Base-by-base conservation (phyloP, 2,329 filamentous ascomycete genomes). In the Lasiodiplodia theobromae region DNA sequence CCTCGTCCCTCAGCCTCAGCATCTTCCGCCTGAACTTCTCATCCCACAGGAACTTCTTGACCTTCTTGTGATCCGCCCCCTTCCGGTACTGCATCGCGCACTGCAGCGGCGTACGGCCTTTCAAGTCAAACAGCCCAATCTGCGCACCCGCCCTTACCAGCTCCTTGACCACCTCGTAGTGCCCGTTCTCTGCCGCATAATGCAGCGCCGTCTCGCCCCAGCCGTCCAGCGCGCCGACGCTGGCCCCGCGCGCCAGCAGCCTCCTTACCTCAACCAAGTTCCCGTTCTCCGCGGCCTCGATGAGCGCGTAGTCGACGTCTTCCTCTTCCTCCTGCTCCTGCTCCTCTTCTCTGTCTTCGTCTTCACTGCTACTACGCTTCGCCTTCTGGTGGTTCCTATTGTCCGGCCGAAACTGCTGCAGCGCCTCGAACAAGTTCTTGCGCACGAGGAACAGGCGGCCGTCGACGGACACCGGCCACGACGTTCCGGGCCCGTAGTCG, bases 361-460 rank as follows among this genome's bases (percentile, higher is more conserved):
- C 18, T 1, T 10, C 23, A 5, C n/a, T 21, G 4, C 5, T 12
- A 38, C 14, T 37, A 37, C 57, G 12, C 40, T 14, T 47, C 40
- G 40, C 16, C 31, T 47, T 8, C 16, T 14, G 40, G 6, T n/a
- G 44, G 7, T 8, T 11, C 44, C 18, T 2, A 8, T 49, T 47
- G 38, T 49, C 38, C 38, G 57, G 57, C 3, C 34, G 54, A 34
- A 67, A 40, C 53, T 38, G 65, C n/a, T 28, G 21, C 18, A 67
- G 28, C 44, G 52, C 65, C 25, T 67, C 65, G 65, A 37, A 67
- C 28, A 67, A 38, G 28, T 67, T 60, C 54, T 52, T 67, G 38
- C 40, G 53, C 38, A 67, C 31, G 18, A 23, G 51, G n/a, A 23
- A 25, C 5, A 52, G 31, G 7, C 14, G n/a, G 4, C 65, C 63